A percentile compares a stretch with the other conserved stretches of the same genome.
Evolutionary conservation across 1,284 basidiomycete species (phyloP).

Genomic region (Anthracocystis setariae): DNA sequence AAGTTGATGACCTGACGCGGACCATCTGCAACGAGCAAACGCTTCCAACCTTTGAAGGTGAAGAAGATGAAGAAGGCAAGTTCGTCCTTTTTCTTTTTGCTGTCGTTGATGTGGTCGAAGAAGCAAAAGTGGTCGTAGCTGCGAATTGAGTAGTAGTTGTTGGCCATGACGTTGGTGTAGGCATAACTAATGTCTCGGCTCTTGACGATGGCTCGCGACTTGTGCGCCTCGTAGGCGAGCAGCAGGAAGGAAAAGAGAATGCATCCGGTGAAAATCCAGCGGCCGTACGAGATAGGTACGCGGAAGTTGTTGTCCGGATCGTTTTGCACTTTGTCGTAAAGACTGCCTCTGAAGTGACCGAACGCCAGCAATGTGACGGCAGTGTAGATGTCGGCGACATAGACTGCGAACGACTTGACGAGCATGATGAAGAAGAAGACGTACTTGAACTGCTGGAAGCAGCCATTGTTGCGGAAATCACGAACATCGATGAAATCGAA

Average conservation of each 20-base stretch:
- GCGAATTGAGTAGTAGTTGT: slow-evolving; percentile 75
- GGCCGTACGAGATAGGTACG: slow-evolving; percentile 87
- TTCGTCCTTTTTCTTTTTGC: slow-evolving; percentile 94
- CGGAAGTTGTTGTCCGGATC: slow-evolving; percentile 77
- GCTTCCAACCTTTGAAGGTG: slow-evolving; percentile 98
- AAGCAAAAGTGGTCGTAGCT: slow-evolving; percentile 98
- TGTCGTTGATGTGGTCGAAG: slow-evolving; percentile 94
- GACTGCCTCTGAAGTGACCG: slow-evolving; percentile 83
- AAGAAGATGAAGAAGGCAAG: slow-evolving; percentile 99
- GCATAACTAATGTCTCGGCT: slow-evolving; percentile 86
- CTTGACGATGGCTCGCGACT: slow-evolving; percentile 89
- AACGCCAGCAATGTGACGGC: slow-evolving; percentile 96
- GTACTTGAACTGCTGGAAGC: slow-evolving; percentile 87
- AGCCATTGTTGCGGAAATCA: slow-evolving; percentile 89
- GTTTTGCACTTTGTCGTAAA: slow-evolving; percentile 76
- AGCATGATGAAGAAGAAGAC: slow-evolving; percentile 89
- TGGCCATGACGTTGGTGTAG: slow-evolving; percentile 85
- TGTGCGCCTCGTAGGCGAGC: slow-evolving; percentile 88
- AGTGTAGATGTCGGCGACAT: slow-evolving; percentile 96
- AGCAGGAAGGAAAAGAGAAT: slow-evolving; percentile 97
- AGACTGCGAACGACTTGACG: slow-evolving; percentile 93
- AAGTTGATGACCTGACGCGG: slow-evolving; percentile 97
- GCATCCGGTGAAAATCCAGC: slow-evolving; percentile 97
- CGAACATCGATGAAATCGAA: slow-evolving; percentile 95
- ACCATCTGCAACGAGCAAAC: slow-evolving; percentile 90